Evolutionary conservation across 352 stramenopile species (phyloP), one percentile per base, ranked within the genome.

Genomic region (Phytophthora colocasiae): DNA sequence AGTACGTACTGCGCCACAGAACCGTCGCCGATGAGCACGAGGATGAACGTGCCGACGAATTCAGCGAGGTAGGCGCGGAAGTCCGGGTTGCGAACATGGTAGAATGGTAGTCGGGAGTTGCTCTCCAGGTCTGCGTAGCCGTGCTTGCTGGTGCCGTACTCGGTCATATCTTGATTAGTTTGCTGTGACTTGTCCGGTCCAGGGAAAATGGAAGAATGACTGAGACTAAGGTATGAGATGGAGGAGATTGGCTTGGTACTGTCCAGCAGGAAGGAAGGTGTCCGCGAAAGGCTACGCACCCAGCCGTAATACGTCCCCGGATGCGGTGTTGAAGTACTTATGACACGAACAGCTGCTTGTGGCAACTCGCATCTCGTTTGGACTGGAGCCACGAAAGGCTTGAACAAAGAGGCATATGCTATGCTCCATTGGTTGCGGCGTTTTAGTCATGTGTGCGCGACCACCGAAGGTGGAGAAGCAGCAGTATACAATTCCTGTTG

Each of bases 31-130:
- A 91, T 89, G 22, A 74, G 66, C 45, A 91, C 72, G 17, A 92
- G 63, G 46, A 89, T 78, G 46, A 92, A 88, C 6, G 79, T 88
- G 24, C 77, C 79, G 17, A 92, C 66, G 58, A 88, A 89, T 56
- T 90, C 83, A 6, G 79, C 81, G 4, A 90, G 55, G 62, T 81
- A 90, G 24, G 81, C 76, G 29, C 81, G 81, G 11, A 86, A 43
- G 53, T 87, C 56, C 10, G 73, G 67, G 32, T 78, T 77, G 22
- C 55, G 52, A n/a, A 80, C 58, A 24, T 64, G 50, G 58, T 76
- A 78, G 63, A 80, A 80, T 1, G 71, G 71, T 8, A 77, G 62
- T 19, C 57, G 66, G 6, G 54, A 48, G 50, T 72, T 75, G 50
- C 60, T 54, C 48, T 80, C 72, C 6, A 80, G 43, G 56, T 80